Conservation (phyloP, 225 moss, liverwort and hornwort genomes). For the Marchantia paleacea region DNA sequence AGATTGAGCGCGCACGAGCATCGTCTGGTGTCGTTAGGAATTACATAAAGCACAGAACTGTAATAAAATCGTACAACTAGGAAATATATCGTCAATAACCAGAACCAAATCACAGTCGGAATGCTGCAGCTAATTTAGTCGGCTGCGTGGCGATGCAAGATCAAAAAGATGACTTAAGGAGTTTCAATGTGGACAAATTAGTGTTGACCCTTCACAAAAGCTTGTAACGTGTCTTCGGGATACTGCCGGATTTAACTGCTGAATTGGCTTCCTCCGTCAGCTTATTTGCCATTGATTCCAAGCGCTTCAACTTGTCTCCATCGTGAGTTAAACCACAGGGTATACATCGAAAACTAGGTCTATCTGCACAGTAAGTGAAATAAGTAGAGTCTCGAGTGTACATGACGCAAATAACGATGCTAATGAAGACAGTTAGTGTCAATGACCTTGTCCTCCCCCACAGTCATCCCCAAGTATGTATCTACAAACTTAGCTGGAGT, state of each 20-base stretch:
- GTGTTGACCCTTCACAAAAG: not conserved
- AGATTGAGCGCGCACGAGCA: slow-evolving; percentile 42
- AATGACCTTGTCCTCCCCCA: not conserved
- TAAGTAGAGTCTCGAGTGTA: slow-evolving; percentile 4
- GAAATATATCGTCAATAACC: not conserved
- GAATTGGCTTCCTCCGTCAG: slow-evolving; percentile 30
- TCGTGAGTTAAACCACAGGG: slow-evolving; percentile 34
- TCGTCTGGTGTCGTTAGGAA: slow-evolving; percentile 27
- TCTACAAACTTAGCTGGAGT: not conserved
- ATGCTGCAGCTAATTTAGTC: not conserved
- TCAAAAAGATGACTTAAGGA: no score
- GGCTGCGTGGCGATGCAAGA: no score
- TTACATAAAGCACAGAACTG: not conserved
- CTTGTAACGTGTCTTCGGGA: not conserved
- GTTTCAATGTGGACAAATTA: not conserved
- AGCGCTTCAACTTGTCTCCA: slow-evolving; percentile 19
- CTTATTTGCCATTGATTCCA: slow-evolving; percentile 29
- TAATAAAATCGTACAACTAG: not conserved
- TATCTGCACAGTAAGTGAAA: slow-evolving; percentile 29
- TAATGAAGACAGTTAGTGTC: not conserved
- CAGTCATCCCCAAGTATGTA: no score
- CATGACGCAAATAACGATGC: not conserved
- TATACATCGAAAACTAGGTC: slow-evolving; percentile 16
- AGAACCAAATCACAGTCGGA: not conserved
- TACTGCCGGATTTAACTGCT: slow-evolving; percentile 27